Conservation (phyloP, 371 early-diverging fungal species). For the Parasitella parasitica region DNA sequence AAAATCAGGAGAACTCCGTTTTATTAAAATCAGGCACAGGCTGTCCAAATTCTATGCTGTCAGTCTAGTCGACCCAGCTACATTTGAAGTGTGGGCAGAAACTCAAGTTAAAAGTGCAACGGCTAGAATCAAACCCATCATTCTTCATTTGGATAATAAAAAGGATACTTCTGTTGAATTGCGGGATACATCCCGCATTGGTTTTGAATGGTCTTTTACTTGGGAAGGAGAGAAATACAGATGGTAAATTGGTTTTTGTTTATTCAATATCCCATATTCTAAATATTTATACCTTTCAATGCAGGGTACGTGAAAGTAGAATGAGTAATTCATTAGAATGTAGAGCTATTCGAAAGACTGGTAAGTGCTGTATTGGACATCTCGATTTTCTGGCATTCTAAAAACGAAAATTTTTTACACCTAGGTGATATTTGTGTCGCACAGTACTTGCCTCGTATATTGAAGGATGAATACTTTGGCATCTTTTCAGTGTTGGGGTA, state of each 20-base stretch:
- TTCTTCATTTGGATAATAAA: slow-evolving; percentile 25
- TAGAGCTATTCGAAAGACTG: slow-evolving; percentile 29
- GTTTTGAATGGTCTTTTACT: slow-evolving; percentile 49
- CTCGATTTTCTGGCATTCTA: too few species aligned
- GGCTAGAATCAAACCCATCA: slow-evolving; percentile 30
- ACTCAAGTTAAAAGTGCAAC: slow-evolving; percentile 33
- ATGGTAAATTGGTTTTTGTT: slow-evolving; percentile 28
- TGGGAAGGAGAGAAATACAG: slow-evolving; percentile 43
- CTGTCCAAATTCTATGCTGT: slow-evolving; percentile 44
- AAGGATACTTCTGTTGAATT: slow-evolving; percentile 17
- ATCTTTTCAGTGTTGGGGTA: slow-evolving; percentile 38
- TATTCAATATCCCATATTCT: not conserved
- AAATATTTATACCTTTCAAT: not conserved
- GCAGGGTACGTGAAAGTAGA: slow-evolving; percentile 42
- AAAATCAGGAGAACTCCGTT: slow-evolving; percentile 31
- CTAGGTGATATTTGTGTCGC: slow-evolving; percentile 44
- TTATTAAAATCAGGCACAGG: slow-evolving; percentile 46
- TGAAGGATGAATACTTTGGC: slow-evolving; percentile 50
- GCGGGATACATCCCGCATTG: slow-evolving; percentile 31
- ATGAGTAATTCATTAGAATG: slow-evolving; percentile 41
- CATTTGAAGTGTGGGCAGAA: slow-evolving; percentile 42
- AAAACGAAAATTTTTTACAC: not conserved
- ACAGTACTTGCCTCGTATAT: slow-evolving; percentile 39
- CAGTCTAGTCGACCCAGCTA: slow-evolving; percentile 42
- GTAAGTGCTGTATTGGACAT: too few species aligned